phyloP scores from a whole-genome alignment of 2,329 filamentous ascomycete species.

The Neurospora sp. region DNA sequence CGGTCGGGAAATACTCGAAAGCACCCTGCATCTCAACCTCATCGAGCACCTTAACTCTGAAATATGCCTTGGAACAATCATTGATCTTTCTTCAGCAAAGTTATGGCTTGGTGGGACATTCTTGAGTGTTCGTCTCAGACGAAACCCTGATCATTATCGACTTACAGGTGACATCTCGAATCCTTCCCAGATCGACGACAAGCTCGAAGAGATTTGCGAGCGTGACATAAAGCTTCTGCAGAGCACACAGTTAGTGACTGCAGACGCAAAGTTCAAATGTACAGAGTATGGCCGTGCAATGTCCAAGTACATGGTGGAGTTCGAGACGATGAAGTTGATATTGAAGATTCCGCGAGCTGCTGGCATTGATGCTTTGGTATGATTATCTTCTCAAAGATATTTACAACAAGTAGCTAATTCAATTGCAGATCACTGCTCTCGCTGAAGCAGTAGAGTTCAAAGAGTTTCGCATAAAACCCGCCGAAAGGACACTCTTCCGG shows the following conservation, averaged over 20 bases:
- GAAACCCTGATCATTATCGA: slow-evolving; percentile 64
- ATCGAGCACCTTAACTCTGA: slow-evolving; percentile 81
- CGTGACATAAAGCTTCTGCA: slow-evolving; percentile 57
- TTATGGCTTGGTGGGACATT: slow-evolving; percentile 72
- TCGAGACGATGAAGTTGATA: slow-evolving; percentile 67
- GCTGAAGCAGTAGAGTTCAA: slow-evolving; percentile 63
- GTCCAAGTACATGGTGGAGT: slow-evolving; percentile 72
- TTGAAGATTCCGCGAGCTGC: slow-evolving; percentile 51
- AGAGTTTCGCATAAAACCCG: slow-evolving; percentile 58
- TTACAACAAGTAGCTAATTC: slow-evolving; percentile 5
- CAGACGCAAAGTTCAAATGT: slow-evolving; percentile 39
- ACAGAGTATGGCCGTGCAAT: slow-evolving; percentile 71
- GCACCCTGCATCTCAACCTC: slow-evolving; percentile 65
- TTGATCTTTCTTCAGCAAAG: slow-evolving; percentile 52
- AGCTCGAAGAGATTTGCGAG: slow-evolving; percentile 60
- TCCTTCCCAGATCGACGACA: slow-evolving; percentile 45
- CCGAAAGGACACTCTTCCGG: slow-evolving; percentile 61
- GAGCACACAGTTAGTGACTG: slow-evolving; percentile 45
- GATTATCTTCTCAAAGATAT: slow-evolving; percentile 19
- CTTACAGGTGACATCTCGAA: slow-evolving; percentile 25
- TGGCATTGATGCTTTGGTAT: slow-evolving; percentile 58
- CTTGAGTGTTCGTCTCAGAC: slow-evolving; percentile 60
- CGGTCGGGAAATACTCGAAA: slow-evolving; percentile 65
- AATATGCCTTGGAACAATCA: slow-evolving; percentile 65
- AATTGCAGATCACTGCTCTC: slow-evolving; percentile 50